A percentile compares a stretch with the other conserved stretches of the same genome.
These are phyloP conservation scores for Blastocystis sp. DNA, from an alignment of 352 stramenopile species.

Conservation along the genomic window DNA sequence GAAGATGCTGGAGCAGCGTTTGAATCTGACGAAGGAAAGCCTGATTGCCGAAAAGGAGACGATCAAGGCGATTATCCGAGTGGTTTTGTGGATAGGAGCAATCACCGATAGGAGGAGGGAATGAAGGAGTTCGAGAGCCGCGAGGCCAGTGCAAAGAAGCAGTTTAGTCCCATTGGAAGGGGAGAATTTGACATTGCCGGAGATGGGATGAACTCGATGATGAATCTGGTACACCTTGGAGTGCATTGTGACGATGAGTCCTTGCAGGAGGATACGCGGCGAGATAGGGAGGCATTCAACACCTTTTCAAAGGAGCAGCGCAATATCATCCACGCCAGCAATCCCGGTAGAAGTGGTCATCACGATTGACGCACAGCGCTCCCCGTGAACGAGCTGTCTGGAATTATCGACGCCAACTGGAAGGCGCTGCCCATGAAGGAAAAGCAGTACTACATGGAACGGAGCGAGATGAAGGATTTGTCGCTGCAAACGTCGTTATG, in stretches of 20 bases:
- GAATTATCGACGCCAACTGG: slow-evolving; percentile 23
- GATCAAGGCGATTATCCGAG: slow-evolving; percentile 58
- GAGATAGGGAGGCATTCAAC: not conserved
- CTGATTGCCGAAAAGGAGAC: slow-evolving; percentile 19
- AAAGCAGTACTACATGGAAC: not conserved
- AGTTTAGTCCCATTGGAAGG: not conserved
- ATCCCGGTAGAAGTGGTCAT: not conserved
- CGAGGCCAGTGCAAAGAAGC: not conserved
- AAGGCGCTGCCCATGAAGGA: slow-evolving; percentile 1
- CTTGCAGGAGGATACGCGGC: not conserved
- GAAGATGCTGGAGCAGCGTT: slow-evolving; percentile 31
- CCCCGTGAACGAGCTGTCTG: not conserved
- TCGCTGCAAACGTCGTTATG: not conserved
- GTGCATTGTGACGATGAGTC: not conserved
- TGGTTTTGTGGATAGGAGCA: slow-evolving; percentile 1
- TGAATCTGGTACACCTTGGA: not conserved
- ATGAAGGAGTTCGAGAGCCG: not conserved
- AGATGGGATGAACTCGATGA: not conserved
- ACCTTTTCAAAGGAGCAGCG: slow-evolving; percentile 3
- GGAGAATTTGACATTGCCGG: not conserved
- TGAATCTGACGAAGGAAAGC: slow-evolving; percentile 4
- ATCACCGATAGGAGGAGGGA: slow-evolving; percentile 24
- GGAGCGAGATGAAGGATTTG: slow-evolving; percentile 13
- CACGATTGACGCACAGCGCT: not conserved
- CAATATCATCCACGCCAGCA: not conserved